These are phyloP conservation scores for Calcarisporium arbuscula DNA, from an alignment of 2,329 filamentous ascomycete genomes.

Conservation along the genomic window DNA sequence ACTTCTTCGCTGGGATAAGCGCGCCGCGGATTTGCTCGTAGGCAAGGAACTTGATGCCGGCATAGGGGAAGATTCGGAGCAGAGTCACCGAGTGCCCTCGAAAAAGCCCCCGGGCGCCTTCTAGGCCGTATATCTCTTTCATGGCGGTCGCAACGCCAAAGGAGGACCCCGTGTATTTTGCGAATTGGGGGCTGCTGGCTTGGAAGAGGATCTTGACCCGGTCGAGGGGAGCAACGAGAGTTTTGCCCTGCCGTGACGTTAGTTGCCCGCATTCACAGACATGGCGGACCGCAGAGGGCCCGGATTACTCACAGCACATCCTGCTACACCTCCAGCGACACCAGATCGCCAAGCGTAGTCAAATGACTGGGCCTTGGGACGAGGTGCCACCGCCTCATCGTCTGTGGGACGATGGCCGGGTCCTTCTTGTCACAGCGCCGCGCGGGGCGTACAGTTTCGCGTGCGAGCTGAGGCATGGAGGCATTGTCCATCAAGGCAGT, in stretches of 20 bases:
- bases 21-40: slow-evolving; percentile 89
- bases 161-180: slow-evolving; percentile 89
- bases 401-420: slow-evolving; percentile 41
- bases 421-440: slow-evolving; percentile 21
- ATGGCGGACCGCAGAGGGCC: no score
- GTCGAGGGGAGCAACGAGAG: slow-evolving; percentile 89
- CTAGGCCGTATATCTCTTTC: slow-evolving; percentile 69
- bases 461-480: slow-evolving; percentile 48
- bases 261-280: no score
- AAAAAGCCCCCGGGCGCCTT: slow-evolving; percentile 74
- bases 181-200: slow-evolving; percentile 86
- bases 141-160: slow-evolving; percentile 76
- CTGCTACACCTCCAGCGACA: slow-evolving; percentile 81
- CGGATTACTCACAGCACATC: slow-evolving; percentile 84
- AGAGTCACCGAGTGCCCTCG: slow-evolving; percentile 92
- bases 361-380: slow-evolving; percentile 55
- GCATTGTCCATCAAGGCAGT: slow-evolving; percentile 51
- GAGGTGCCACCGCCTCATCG: slow-evolving; percentile 38
- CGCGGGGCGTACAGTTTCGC: slow-evolving; percentile 22
- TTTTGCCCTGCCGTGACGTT: slow-evolving; percentile 65
- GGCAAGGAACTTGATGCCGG: slow-evolving; percentile 93
- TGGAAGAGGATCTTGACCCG: slow-evolving; percentile 99
- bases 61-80: slow-evolving; percentile 92
- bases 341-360: slow-evolving; percentile 82
- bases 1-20: slow-evolving; percentile 62